These are phyloP conservation scores for Microsporum ferrugineum DNA, from an alignment of 2,329 filamentous ascomycete species.

Conservation along the genomic window DNA sequence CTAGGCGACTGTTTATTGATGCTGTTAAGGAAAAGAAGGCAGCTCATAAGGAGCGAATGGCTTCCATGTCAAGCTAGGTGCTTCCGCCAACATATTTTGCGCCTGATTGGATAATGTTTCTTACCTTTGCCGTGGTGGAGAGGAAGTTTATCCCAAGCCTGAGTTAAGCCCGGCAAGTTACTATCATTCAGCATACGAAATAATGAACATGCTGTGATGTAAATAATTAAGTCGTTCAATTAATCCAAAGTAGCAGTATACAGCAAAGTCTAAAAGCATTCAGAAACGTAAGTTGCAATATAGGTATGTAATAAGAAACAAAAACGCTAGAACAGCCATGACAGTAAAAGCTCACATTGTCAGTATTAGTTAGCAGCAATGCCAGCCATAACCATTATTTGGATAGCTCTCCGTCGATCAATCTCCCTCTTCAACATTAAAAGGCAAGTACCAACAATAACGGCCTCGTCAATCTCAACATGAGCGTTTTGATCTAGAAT, in stretches of 20 bases:
- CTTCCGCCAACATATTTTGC: not conserved
- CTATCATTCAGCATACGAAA: not conserved
- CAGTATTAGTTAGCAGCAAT: not conserved
- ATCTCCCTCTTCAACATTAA: constrained; percentile 56
- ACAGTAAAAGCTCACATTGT: not conserved
- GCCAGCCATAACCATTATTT: constrained; percentile 32
- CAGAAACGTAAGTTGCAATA: not conserved
- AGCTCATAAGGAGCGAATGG: not conserved
- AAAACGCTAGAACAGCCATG: not conserved
- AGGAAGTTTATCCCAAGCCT: too few relatives aligned
- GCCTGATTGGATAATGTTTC: not conserved
- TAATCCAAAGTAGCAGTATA: not conserved
- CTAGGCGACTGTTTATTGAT: not conserved
- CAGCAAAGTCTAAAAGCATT: not conserved
- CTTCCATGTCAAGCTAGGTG: not conserved
- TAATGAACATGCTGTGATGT: not conserved
- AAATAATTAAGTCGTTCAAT: not conserved
- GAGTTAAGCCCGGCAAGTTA: too few relatives aligned
- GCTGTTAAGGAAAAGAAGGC: not conserved
- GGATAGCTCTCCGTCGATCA: constrained; percentile 44
- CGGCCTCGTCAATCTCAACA: constrained; percentile 31
- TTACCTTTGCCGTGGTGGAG: not conserved
- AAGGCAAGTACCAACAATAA: constrained; percentile 47
- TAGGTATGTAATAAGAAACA: not conserved
- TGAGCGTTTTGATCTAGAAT: constrained; percentile 41